These are phyloP conservation scores for Agrocybe chaxingu DNA, from an alignment of 768 basidiomycete species.

Conservation along the genomic window DNA sequence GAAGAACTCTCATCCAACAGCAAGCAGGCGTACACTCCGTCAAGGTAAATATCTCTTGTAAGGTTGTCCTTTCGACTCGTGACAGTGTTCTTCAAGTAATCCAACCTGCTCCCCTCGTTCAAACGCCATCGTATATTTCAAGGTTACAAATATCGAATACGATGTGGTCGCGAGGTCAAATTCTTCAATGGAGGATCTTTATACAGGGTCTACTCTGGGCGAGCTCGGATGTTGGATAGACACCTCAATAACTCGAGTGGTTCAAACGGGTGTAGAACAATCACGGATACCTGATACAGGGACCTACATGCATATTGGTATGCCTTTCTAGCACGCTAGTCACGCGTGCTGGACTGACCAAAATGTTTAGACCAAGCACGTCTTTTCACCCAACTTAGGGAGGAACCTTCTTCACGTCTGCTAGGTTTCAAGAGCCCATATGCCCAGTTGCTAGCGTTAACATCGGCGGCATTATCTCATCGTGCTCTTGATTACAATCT, in stretches of 20 bases:
- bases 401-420: conserved; percentile 19
- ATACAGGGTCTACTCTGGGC: conserved; percentile 55
- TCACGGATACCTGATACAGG: conserved; percentile 52
- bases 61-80: too few species aligned
- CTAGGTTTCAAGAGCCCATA: conserved; percentile 14
- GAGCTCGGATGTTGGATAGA: conserved; percentile 89
- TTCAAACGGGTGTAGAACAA: conserved; percentile 78
- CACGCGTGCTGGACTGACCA: neutral
- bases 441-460: conserved; percentile 11
- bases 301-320: conserved; percentile 51
- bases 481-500: conserved; percentile 59
- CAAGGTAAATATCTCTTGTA: too few species aligned
- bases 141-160: conserved; percentile 74
- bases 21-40: too few species aligned
- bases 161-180: conserved; percentile 41
- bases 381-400: conserved; percentile 6
- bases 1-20: conserved; percentile 7
- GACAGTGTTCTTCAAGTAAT: conserved; percentile 4
- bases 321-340: conserved; percentile 7
- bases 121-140: conserved; percentile 67
- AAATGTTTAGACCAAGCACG: conserved; percentile 6
- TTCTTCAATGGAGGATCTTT: conserved; percentile 36
- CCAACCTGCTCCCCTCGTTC: conserved; percentile 20
- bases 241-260: conserved; percentile 63
- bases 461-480: conserved; percentile 49